Base-by-base conservation (phyloP, 2,329 filamentous ascomycete genomes). In the Aspergillus luchuensis region DNA sequence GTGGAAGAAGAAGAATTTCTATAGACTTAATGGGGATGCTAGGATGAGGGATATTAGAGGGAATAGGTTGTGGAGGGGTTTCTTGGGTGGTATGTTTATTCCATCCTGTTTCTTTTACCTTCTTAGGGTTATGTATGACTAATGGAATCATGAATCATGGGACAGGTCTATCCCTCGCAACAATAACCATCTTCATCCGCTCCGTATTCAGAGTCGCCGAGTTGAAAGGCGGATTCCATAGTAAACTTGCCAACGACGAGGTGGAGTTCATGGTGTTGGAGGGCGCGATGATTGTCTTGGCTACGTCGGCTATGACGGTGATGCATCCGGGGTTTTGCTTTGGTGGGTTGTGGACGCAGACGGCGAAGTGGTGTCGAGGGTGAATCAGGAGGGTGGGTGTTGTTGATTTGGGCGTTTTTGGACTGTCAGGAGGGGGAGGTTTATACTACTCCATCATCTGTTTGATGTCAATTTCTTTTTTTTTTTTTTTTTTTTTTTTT, bases 211-310 rank as follows among this genome's bases (percentile, higher is more conserved):
- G 82, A 59, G 79, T 83, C 41, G 80, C 80, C 0, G 82, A 84
- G 66, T 72, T 84, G 21, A 76, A 76, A 4, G 77, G 74, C 8
- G 82, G 82, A 2, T 84, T 82, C 72, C 59, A 76, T 8, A 79
- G 78, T 49, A 66, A 73, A 6, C 63, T 84, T 10, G 83, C 83
- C 67, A 79, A 82, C 62, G 72, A 84, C 19, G 78, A 85, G 67
- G 61, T 75, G 2, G 75, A 80, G 1, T 85, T 84, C 65, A 81
- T 85, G 71, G 68, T 81, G 4, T 73, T 85, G 1, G 83, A 85
- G 63, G 82, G 83, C n/a, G 78, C 78, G 3, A 84, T 85, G 81
- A 81, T 86, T 54, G 73, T 74, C 3, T 68, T 84, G 11, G 78
- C 82, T 2, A 74, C 76, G n/a, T 58, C 79, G 4, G 71, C 68